A percentile compares a stretch with the other conserved stretches of the same genome.
Evolutionary conservation across 345 rosid genomes (phyloP).

Genomic region (Camelina laxa): DNA sequence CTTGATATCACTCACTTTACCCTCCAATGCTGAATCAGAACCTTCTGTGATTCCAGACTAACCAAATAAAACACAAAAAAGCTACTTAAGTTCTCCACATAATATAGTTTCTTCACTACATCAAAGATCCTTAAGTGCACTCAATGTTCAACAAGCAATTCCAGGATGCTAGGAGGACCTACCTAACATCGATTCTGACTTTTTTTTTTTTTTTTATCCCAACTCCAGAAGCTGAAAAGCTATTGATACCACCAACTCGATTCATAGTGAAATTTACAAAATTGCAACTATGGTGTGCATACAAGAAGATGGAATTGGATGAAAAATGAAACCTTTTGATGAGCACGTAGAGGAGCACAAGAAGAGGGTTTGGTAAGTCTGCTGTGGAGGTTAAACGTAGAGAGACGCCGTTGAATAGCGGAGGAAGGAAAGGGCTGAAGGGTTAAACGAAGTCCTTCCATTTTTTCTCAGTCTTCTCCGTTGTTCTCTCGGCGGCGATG

Average conservation of each 20-base stretch:
- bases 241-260: slow-evolving; percentile 12
- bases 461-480: slow-evolving; percentile 35
- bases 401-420: slow-evolving; percentile 30
- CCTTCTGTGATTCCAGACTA: slow-evolving; percentile 53
- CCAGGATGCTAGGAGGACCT: background rate
- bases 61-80: slow-evolving; percentile 26
- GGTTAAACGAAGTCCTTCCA: slow-evolving; percentile 54
- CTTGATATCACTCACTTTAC: slow-evolving; percentile 52
- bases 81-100: slow-evolving; percentile 14
- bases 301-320: background rate
- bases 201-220: background rate
- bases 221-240: slow-evolving; percentile 20
- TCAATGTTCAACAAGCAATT: background rate
- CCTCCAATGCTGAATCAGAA: slow-evolving; percentile 45
- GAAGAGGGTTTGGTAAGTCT: slow-evolving; percentile 35
- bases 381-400: slow-evolving; percentile 33
- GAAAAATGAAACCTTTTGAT: slow-evolving; percentile 51
- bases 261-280: background rate
- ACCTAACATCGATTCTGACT: background rate
- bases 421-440: slow-evolving; percentile 41
- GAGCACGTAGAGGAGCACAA: slow-evolving; percentile 54
- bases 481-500: slow-evolving; percentile 23
- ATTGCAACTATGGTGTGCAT: background rate
- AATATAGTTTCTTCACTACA: background rate
- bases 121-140: background rate